These are phyloP conservation scores for Grammothele lineata DNA, from an alignment of 768 basidiomycete genomes.

Conservation along the genomic window DNA sequence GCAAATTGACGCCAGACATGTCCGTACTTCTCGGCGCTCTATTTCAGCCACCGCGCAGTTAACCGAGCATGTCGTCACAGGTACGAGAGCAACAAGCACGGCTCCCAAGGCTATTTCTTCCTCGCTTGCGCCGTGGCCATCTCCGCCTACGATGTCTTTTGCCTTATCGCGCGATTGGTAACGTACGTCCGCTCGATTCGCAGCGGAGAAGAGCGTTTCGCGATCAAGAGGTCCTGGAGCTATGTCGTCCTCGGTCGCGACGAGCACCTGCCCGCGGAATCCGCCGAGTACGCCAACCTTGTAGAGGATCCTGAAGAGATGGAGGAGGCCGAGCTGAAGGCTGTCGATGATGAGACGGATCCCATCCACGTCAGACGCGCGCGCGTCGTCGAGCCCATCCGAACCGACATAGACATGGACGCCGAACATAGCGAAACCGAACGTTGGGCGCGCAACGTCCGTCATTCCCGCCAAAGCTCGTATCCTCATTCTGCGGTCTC, in stretches of 20 bases:
- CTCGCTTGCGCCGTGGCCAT: constrained; percentile 42
- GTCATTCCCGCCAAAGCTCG: constrained; percentile 32
- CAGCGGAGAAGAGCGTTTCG: constrained; percentile 36
- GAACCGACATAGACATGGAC: constrained; percentile 17
- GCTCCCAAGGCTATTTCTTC: constrained; percentile 56
- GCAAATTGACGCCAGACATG: constrained; percentile 79
- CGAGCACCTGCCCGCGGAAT: constrained; percentile 15
- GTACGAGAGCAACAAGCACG: constrained; percentile 65
- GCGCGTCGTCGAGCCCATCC: constrained; percentile 22
- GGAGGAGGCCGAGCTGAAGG: constrained; percentile 42
- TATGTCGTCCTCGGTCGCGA: constrained; percentile 51
- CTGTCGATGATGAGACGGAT: constrained; percentile 4
- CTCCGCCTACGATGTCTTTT: constrained; percentile 51
- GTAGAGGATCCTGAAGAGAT: constrained; percentile 54
- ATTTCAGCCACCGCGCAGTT: background rate
- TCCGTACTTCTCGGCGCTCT: constrained; percentile 36
- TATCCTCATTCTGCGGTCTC: constrained; percentile 44
- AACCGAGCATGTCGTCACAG: constrained; percentile 32
- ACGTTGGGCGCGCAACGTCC: constrained; percentile 51
- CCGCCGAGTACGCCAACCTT: constrained; percentile 58
- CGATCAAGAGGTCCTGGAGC: constrained; percentile 51
- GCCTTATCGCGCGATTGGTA: constrained; percentile 46
- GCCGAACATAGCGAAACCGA: constrained; percentile 39
- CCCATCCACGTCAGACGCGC: constrained; percentile 16
- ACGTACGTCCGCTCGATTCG: constrained; percentile 37